These are phyloP conservation scores for Antitrichia curtipendula DNA, from an alignment of 225 moss, liverwort and hornwort species.

Conservation along the genomic window DNA sequence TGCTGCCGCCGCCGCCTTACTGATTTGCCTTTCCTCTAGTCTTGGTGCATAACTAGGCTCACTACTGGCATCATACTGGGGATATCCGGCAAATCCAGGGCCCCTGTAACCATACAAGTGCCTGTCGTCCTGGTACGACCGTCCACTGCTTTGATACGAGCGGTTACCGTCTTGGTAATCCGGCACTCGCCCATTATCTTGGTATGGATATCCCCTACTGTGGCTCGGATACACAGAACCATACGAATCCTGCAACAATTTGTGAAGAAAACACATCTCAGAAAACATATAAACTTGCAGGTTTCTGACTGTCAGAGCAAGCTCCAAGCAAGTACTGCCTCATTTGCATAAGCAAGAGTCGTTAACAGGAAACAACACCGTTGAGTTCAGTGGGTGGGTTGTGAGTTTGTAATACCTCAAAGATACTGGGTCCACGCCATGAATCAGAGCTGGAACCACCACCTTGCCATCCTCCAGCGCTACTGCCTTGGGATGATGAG, in stretches of 20 bases:
- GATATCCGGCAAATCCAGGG: conserved; percentile 7
- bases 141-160: conserved; percentile 14
- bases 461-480: conserved; percentile 18
- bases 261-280: not conserved
- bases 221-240: conserved; percentile 6
- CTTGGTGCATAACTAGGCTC: conserved; percentile 9
- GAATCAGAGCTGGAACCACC: conserved; percentile 12
- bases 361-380: not conserved
- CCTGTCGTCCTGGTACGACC: conserved; percentile 19
- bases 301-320: not conserved
- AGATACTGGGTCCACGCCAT: conserved; percentile 41
- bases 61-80: not conserved
- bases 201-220: conserved; percentile 13
- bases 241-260: conserved; percentile 22
- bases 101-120: conserved; percentile 18
- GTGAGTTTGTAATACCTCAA: conserved; percentile 14
- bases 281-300: not conserved
- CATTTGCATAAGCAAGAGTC: not conserved
- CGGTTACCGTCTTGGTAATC: conserved; percentile 8
- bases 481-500: conserved; percentile 1
- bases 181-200: conserved; percentile 9
- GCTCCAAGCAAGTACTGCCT: not conserved
- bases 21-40: not conserved
- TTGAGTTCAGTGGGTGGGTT: not conserved
- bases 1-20: not conserved